Evolutionary conservation across 2,329 filamentous ascomycete species (phyloP), one percentile per base, ranked within the genome.

Genomic region (Lithohypha guttulata): DNA sequence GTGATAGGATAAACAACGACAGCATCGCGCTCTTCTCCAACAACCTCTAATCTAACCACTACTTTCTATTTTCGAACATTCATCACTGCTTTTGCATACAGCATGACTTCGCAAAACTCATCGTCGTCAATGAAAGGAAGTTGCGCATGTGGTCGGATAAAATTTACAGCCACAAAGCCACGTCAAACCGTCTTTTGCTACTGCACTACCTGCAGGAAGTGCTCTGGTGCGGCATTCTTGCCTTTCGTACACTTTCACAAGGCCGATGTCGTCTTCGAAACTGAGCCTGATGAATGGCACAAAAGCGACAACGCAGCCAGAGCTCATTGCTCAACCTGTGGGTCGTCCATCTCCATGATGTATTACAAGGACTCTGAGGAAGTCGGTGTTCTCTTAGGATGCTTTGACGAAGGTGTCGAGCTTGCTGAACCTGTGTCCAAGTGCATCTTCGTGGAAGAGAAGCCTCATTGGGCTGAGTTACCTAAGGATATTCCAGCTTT

Each of bases 171-270:
- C 41, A 10, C 26, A 37, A 22, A 64, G 66, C 1, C 51, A 47
- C 9, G 15, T 22, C 43, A 51, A 17, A 51, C 67, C 19, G 57
- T 54, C 13, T 52, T 63, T 40, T 72, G 68, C 51, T 60, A 70
- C 49, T 72, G 69, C 48, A 53, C 51, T n/a, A 61, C 61, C 27
- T 73, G 69, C 45, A 65, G 67, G 41, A 64, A 65, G 48, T 44
- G 68, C 26, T 63, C 66, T 2, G 67, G 68, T 9, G 62, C 59
- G 3, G 60, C 61, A 1, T 71, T 59, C 42, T 53, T 69, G 23
- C 56, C 61, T 3, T 71, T 67, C 43, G 55, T 57, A 6, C 43
- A 55, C 6, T 60, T 70, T 27, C 52, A 58, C n/a, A 11, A 26
- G 7, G 20, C 1, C 44, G 43, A 25, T 41, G 48, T 6, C 44